phyloP scores from a whole-genome alignment of 2,329 filamentous ascomycete genomes.

The Penicillium sp. region DNA sequence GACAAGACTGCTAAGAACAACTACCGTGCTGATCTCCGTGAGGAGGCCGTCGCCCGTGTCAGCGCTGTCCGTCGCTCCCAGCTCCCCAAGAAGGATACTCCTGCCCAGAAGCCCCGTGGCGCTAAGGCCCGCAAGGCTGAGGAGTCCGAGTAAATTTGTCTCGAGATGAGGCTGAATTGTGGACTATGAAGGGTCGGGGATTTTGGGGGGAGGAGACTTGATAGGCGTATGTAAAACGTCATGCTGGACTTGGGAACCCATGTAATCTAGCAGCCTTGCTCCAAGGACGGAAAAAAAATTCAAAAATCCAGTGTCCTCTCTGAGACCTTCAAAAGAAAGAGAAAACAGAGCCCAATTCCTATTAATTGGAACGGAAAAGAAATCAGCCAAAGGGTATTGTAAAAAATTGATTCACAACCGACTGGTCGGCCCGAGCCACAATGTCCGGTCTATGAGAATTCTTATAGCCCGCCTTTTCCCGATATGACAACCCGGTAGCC shows the following conservation, averaged over 20 bases:
- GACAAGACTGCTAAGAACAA: conserved; percentile 76
- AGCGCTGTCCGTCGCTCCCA: conserved; percentile 80
- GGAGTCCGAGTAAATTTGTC: conserved; percentile 37
- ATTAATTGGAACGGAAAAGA: conserved; percentile 14
- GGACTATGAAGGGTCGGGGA: conserved; percentile 5
- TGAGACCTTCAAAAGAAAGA: not conserved
- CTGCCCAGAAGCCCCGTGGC: conserved; percentile 74
- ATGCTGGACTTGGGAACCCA: conserved; percentile 29
- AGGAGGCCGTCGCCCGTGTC: conserved; percentile 78
- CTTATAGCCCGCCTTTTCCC: conserved; percentile 35
- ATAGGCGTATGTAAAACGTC: conserved; percentile 18
- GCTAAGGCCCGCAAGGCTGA: conserved; percentile 71
- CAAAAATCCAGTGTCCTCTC: not conserved
- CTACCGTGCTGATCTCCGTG: conserved; percentile 79
- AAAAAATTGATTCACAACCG: conserved; percentile 15
- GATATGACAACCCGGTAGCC: conserved; percentile 23
- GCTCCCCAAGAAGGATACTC: conserved; percentile 72
- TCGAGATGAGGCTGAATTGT: conserved; percentile 6
- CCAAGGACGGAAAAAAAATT: conserved; percentile 12
- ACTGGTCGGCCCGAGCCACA: conserved; percentile 30
- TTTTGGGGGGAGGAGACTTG: conserved; percentile 3
- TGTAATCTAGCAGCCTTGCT: conserved; percentile 35
- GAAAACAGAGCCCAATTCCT: conserved; percentile 7
- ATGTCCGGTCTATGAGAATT: not conserved
- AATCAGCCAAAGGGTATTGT: conserved; percentile 16